A percentile compares a stretch with the other conserved stretches of the same genome.
These are phyloP conservation scores for Solanum verrucosum DNA, from an alignment of 257 asterid genomes.

Conservation along the genomic window DNA sequence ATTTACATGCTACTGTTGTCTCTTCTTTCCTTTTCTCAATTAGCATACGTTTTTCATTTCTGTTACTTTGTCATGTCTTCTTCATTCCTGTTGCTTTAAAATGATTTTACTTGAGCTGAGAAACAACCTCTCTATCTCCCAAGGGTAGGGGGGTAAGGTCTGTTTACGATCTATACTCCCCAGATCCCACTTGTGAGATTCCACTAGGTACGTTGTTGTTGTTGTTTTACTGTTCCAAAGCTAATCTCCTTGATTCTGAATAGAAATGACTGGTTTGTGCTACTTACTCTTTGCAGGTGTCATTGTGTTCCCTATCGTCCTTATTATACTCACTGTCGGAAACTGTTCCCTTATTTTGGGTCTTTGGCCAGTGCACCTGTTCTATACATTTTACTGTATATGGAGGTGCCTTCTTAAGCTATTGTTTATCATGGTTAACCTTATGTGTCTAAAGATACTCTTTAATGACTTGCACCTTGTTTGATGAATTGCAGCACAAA, in stretches of 20 bases:
- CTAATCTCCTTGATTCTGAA: background rate
- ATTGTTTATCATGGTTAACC: background rate
- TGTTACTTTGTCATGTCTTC: background rate
- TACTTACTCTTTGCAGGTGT: constrained; percentile 41
- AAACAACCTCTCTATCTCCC: background rate
- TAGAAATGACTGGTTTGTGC: background rate
- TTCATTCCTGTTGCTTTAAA: background rate
- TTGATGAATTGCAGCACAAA: constrained; percentile 46
- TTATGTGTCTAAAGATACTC: background rate
- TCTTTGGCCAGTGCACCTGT: constrained; percentile 72
- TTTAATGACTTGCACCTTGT: background rate
- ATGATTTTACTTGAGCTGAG: background rate
- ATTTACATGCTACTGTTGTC: background rate
- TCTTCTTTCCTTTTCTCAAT: background rate
- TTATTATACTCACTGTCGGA: constrained; percentile 47
- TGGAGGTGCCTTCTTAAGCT: constrained; percentile 41
- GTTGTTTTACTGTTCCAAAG: background rate
- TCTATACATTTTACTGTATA: constrained; percentile 61
- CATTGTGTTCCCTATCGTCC: constrained; percentile 57
- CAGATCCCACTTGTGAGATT: background rate
- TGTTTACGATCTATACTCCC: background rate
- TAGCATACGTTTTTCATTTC: background rate
- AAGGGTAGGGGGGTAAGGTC: background rate
- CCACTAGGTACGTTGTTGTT: background rate
- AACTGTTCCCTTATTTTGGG: constrained; percentile 52